Evolutionary conservation across 352 stramenopile species (phyloP).

Genomic region (Phytophthora niederhauseri): DNA sequence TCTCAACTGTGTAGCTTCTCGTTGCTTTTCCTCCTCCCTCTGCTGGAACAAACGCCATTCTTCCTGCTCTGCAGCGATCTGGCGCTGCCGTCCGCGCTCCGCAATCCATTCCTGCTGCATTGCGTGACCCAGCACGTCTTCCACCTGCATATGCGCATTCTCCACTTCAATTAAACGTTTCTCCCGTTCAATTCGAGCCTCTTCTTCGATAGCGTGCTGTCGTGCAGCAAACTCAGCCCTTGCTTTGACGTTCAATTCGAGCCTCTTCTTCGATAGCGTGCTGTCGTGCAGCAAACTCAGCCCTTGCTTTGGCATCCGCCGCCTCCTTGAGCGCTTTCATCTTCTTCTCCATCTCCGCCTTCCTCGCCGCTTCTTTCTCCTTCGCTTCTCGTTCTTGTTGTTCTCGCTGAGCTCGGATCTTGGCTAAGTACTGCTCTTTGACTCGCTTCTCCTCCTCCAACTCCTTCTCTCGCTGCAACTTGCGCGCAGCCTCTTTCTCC

Average conservation of each 20-base stretch:
- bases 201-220: constrained; percentile 45
- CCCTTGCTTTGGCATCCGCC: constrained; percentile 57
- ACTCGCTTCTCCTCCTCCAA: constrained; percentile 55
- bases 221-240: constrained; percentile 51
- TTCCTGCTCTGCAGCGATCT: constrained; percentile 64
- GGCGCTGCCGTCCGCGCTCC: constrained; percentile 44
- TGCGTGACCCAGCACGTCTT: constrained; percentile 45
- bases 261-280: constrained; percentile 46
- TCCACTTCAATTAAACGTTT: constrained; percentile 42
- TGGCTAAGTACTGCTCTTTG: constrained; percentile 57
- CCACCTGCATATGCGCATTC: constrained; percentile 48
- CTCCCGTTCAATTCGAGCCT: constrained; percentile 48
- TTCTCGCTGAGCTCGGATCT: constrained; percentile 47
- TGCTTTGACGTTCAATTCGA: constrained; percentile 42
- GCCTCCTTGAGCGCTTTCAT: constrained; percentile 72
- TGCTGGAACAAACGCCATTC: constrained; percentile 69
- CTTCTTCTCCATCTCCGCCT: constrained; percentile 50
- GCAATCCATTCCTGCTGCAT: constrained; percentile 48
- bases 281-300: constrained; percentile 51
- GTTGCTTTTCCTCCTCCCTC: constrained; percentile 53
- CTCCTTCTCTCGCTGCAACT: constrained; percentile 38
- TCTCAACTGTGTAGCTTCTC: constrained; percentile 47
- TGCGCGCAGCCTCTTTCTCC: constrained; percentile 38
- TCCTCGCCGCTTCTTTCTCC: constrained; percentile 52
- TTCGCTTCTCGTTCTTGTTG: constrained; percentile 46